Base-by-base conservation (phyloP, 352 stramenopile genomes). In the Phytophthora pseudosyringae region DNA sequence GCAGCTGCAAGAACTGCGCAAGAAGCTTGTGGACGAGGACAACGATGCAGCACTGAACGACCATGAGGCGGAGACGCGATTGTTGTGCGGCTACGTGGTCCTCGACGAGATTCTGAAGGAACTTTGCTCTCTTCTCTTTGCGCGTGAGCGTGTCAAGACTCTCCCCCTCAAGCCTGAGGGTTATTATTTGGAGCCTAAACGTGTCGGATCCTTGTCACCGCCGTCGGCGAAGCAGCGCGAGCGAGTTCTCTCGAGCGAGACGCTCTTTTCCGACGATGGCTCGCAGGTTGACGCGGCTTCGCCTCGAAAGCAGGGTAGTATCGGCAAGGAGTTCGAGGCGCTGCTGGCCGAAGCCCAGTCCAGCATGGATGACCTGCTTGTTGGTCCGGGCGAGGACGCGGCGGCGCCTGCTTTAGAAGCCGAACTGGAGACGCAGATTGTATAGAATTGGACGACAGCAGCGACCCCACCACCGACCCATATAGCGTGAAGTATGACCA, bases 21-120 rank as follows among this genome's bases (percentile, higher is more conserved):
- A 75, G 40, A 81, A 82, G 50, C 73, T 96, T 4, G 65, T 93
- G 18, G 75, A 85, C 10, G 69, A 91, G 38, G 83, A 90, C 66
- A 91, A 90, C 44, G 78, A 89, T 32, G 67, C 80, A 33, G 69
- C 62, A 5, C 38, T 88, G 41, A 87, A 88, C 44, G 79, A 88
- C 35, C 74, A 91, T 44, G 85, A 92, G 39, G 71, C 75, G 4
- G 81, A 93, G 50, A 84, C 77, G 28, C 80, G 80, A 6, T 44
- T 94, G 32, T 45, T 95, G 11, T 89, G 82, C 26, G 84, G 81
- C 0, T 94, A 83, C n/a, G 75, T 94, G 25, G 77, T 96, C 32
- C 64, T 96, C 15, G 88, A 96, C 47, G 88, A 96, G 57, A 81
- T 96, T 31, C 59, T 96, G 3, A 94, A 94, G 62, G 88, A 96